phyloP scores from a whole-genome alignment of 2,329 filamentous ascomycete species.

The Fusarium agapanthi region DNA sequence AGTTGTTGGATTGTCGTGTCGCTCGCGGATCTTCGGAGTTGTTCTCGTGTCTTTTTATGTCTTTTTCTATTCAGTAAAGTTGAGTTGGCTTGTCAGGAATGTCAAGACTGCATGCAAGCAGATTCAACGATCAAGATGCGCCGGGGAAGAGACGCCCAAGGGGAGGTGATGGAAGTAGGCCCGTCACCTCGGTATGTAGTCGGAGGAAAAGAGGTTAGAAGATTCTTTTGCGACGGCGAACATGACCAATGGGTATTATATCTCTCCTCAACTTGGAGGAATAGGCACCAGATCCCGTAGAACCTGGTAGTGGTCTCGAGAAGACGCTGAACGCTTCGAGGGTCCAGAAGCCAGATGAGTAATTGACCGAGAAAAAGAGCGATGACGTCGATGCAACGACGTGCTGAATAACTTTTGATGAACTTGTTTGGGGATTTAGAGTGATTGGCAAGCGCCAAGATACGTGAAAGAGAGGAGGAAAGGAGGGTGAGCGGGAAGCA shows the following conservation, averaged over 20 bases:
- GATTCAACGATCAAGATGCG: slow-evolving; percentile 36
- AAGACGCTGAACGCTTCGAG: slow-evolving; percentile 44
- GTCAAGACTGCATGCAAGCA: slow-evolving; percentile 38
- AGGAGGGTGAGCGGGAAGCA: slow-evolving; percentile 42
- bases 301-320: slow-evolving; percentile 41
- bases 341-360: slow-evolving; percentile 31
- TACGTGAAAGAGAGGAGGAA: slow-evolving; percentile 43
- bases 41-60: slow-evolving; percentile 48
- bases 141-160: slow-evolving; percentile 51
- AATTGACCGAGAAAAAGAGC: slow-evolving; percentile 28
- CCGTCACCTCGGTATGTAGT: slow-evolving; percentile 70
- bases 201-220: slow-evolving; percentile 65
- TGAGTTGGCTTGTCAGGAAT: slow-evolving; percentile 13
- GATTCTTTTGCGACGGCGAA: slow-evolving; percentile 64
- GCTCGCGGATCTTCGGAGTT: slow-evolving; percentile 11
- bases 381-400: slow-evolving; percentile 43
- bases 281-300: slow-evolving; percentile 43
- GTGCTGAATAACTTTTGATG: slow-evolving; percentile 31
- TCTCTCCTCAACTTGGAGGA: slow-evolving; percentile 47
- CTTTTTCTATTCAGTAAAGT: slow-evolving; percentile 31
- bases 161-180: slow-evolving; percentile 57
- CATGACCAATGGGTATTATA: slow-evolving; percentile 56
- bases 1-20: slow-evolving; percentile 24
- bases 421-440: slow-evolving; percentile 28
- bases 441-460: slow-evolving; percentile 53